Base-by-base conservation (phyloP, 2,329 filamentous ascomycete species). In the Botrytis squamosa region DNA sequence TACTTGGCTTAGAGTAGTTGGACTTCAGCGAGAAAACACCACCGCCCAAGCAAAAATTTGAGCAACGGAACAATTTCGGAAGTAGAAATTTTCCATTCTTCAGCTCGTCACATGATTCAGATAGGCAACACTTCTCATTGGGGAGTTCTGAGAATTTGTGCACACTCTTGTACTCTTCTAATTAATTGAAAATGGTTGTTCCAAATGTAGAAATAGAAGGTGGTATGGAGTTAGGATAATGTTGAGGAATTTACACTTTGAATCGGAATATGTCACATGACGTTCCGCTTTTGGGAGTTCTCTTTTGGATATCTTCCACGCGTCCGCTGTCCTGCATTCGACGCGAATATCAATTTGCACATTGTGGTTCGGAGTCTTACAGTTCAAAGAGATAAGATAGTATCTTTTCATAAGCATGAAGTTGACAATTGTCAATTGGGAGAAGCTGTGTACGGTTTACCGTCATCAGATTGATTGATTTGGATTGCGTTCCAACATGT, bases 151-250 rank as follows among this genome's bases (percentile, higher is more conserved):
- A 55, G 12, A 3, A n/a, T 3, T n/a, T 14, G 49, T 55, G 5
- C 49, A 16, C 1, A n/a, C 14, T 16, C 5, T 16, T 55, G 5
- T n/a, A 16, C 25, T 55, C 3, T 7, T 12, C 12, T 2, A 25
- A 3, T n/a, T 14, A 12, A 14, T 6, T n/a, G 25, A n/a, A 25
- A 14, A n/a, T 0, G 0, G n/a, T n/a, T n/a, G 2, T 14, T 52
- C 12, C 22, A 25, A 16, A 14, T 16, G 10, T 14, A 9, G 4
- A 52, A 7, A 16, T 6, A 4, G 10, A 14, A 52, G 25, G 5
- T 8, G 25, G 12, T 55, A 16, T 4, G 25, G 5, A 55, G 49
- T n/a, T n/a, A 7, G 49, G 5, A n/a, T n/a, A 3, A n/a, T 55
- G 0, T 14, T 55, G 12, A 55, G 10, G 49, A 0, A 5, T n/a